phyloP scores from a whole-genome alignment of 2,329 filamentous ascomycete species.

The Madurella mycetomatis region DNA sequence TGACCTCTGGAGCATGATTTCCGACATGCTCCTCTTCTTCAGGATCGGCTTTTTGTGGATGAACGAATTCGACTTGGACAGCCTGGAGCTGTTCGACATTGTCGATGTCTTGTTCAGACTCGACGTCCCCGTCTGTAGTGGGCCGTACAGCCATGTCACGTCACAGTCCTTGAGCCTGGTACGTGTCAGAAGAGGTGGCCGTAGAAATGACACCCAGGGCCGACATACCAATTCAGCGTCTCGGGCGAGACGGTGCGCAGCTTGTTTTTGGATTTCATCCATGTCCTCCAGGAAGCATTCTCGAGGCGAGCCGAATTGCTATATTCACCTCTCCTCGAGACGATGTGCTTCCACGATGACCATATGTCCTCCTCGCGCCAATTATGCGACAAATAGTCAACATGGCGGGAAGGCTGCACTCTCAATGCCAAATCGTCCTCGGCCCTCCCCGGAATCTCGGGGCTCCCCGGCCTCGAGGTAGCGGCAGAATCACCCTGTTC shows the following conservation, averaged over 20 bases:
- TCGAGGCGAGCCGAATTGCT: slow-evolving; percentile 78
- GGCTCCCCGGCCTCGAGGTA: slow-evolving; percentile 55
- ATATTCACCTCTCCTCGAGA: slow-evolving; percentile 72
- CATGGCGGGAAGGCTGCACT: slow-evolving; percentile 74
- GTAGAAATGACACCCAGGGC: not conserved
- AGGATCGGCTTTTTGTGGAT: slow-evolving; percentile 84
- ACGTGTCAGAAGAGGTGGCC: slow-evolving; percentile 10
- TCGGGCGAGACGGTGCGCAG: slow-evolving; percentile 86
- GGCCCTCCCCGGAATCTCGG: slow-evolving; percentile 55
- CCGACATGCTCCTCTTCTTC: slow-evolving; percentile 95
- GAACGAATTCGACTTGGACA: slow-evolving; percentile 60
- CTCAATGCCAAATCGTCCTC: slow-evolving; percentile 77
- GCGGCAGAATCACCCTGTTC: slow-evolving; percentile 48
- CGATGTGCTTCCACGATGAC: slow-evolving; percentile 93
- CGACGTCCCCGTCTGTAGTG: slow-evolving; percentile 68
- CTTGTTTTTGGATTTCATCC: slow-evolving; percentile 88
- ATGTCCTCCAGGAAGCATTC: slow-evolving; percentile 95
- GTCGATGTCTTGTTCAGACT: slow-evolving; percentile 46
- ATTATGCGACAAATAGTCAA: slow-evolving; percentile 91
- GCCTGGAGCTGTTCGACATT: slow-evolving; percentile 37
- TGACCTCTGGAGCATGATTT: slow-evolving; percentile 87
- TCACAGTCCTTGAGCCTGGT: slow-evolving; percentile 91
- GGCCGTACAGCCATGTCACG: slow-evolving; percentile 95
- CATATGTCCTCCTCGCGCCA: slow-evolving; percentile 97
- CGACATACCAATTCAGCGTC: slow-evolving; percentile 79